Evolutionary conservation across 2,329 filamentous ascomycete species (phyloP), one percentile per base, ranked within the genome.

Genomic region (Pseudogymnoascus sp.): DNA sequence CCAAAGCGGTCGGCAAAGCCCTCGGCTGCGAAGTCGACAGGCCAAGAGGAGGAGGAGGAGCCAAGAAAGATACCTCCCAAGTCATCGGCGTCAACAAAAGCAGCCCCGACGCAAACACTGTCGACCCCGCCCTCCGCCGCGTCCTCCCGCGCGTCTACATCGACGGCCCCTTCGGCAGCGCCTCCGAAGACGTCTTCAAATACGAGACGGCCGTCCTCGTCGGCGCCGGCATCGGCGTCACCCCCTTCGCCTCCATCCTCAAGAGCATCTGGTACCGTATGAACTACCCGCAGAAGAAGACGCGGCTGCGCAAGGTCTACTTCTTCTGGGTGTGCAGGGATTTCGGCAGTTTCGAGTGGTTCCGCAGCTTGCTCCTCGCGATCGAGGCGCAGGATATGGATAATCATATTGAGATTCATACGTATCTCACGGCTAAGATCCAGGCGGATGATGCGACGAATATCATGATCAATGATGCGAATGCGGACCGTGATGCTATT

Each of bases 181-280:
- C 89, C 1, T 93, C 90, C 0, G 89, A 94, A 71, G 90, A 94
- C 68, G 90, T 95, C 50, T 94, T 94, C 81, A 94, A 92, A 75
- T 92, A 91, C 73, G 89, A 93, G 75, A 81, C 90, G 38, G 84
- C 89, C 5, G 79, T 92, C 25, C 82, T 93, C n/a, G 87, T 89
- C 63, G 89, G 89, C 63, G 90, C 89, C 1, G 89, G 89, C 73
- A 93, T 93, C 65, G 89, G 89, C 66, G 89, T 92, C 11, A 93
- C 89, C n/a, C 89, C 89, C 0, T 93, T 92, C 75, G 89, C 89
- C 11, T 91, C 88, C 0, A 92, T 93, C 68, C 81, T 93, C 70
- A 95, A 95, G 79, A 92, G 88, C 60, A 93, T 95, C 75, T 95
- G 90, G 90, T 95, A 94, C 78, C 85, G 90, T 58, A 92, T 93